A percentile compares a stretch with the other conserved stretches of the same genome.
Evolutionary conservation across 2,329 filamentous ascomycete genomes (phyloP).

Genomic region (Rutstroemia sydowiana): DNA sequence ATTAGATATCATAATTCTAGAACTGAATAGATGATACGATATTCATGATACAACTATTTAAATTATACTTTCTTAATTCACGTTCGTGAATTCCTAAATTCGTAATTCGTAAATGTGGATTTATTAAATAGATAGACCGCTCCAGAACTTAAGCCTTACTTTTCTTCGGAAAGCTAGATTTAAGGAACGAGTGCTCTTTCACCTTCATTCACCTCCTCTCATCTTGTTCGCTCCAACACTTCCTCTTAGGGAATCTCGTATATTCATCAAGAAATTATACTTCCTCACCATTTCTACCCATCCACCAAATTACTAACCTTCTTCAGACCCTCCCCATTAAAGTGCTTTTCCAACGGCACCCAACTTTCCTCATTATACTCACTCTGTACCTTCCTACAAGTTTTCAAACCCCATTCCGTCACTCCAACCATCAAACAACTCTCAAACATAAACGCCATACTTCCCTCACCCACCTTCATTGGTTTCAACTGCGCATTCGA

Average conservation of each 20-base stretch:
- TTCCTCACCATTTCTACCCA: not conserved
- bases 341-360: slow-evolving; percentile 46
- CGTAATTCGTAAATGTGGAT: too few species aligned
- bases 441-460: slow-evolving; percentile 60
- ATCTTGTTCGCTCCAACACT: slow-evolving; percentile 12
- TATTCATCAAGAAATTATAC: slow-evolving; percentile 10
- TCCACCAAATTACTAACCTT: slow-evolving; percentile 23
- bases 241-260: too few species aligned
- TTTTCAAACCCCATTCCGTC: slow-evolving; percentile 64
- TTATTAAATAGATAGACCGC: too few species aligned
- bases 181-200: not conserved
- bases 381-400: slow-evolving; percentile 60
- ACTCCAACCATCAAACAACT: slow-evolving; percentile 62
- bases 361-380: slow-evolving; percentile 65
- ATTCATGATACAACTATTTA: too few species aligned
- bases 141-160: too few species aligned
- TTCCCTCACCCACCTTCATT: slow-evolving; percentile 48
- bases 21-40: too few species aligned
- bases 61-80: too few species aligned
- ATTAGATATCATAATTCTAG: too few species aligned
- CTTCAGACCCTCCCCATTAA: slow-evolving; percentile 27
- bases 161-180: too few species aligned
- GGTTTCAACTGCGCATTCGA: slow-evolving; percentile 46
- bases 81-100: too few species aligned
- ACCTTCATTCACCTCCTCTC: not conserved